Evolutionary conservation across 176 grass and related monocot genomes (phyloP), one percentile per base, ranked within the genome.

Genomic region (Oryza nivara): DNA sequence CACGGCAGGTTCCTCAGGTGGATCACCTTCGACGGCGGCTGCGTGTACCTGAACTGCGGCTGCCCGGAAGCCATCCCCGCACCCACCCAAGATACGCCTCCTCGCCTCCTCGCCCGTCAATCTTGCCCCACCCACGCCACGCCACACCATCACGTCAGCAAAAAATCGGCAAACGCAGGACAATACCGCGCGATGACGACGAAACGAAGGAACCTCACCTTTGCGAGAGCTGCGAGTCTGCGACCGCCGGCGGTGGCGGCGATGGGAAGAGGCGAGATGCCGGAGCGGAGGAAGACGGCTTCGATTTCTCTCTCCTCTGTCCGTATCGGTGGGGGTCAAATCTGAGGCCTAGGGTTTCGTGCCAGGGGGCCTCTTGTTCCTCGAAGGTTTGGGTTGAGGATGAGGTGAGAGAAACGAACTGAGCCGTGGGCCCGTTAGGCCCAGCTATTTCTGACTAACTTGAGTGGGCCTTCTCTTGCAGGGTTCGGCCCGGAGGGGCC

Each of bases 1-100:
- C 92, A 95, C 17, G 96, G 91, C 72, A 98, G 77, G 74, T 98
- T 98, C 61, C 96, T 88, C 79, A 98, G 85, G 83, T 98, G 96
- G 70, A 98, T 86, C 81, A 98, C 96, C 85, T 95, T 98, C 10
- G 96, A 98, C 3, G 92, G 93, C 71, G 92, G 90, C 76, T 98
- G 91, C 22, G 96, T 92, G 84, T 93, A 93, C 80, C 91, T 89
- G 84, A 98, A 98, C 89, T 98, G 92, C 56, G 74, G 77, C 73
- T 95, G 91, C 92, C 85, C 52, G 58, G 94, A 97, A 66, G 96
- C 82, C 93, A 95, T 98, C 82, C 78, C 61, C 71, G 34, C 65
- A 16, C 64, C 65, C 43, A 54, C 71, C 19, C 15, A 13, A 17
- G 66, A 66, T 23, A 22, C 25, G 7, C 40, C 40, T 82, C 13